Evolutionary conservation across 345 rosid species (phyloP).

Genomic region (Salix exigua): DNA sequence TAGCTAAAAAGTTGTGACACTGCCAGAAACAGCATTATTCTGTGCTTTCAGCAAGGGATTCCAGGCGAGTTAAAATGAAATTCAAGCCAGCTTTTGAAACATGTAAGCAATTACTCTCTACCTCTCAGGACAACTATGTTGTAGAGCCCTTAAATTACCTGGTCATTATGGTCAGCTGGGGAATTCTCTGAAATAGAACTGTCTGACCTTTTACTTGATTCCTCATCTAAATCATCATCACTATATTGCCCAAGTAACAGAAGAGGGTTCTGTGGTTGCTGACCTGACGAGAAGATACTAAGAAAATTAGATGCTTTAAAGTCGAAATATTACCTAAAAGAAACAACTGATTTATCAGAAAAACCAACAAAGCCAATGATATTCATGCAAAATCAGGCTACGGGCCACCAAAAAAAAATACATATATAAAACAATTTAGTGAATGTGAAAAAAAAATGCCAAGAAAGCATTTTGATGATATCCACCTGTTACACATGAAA

Average conservation of each 20-base stretch:
- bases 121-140: neutral
- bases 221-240: constrained; percentile 77
- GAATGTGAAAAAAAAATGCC: constrained; percentile 19
- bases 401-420: constrained; percentile 7
- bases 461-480: constrained; percentile 22
- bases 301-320: constrained; percentile 35
- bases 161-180: constrained; percentile 30
- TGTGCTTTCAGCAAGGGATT: neutral
- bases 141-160: constrained; percentile 42
- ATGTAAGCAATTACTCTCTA: neutral
- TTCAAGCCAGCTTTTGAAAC: neutral
- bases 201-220: constrained; percentile 26
- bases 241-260: constrained; percentile 88
- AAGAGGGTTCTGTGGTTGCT: constrained; percentile 67
- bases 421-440: constrained; percentile 3
- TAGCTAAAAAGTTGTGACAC: neutral
- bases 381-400: constrained; percentile 15
- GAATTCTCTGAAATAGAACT: constrained; percentile 33
- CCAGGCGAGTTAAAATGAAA: neutral
- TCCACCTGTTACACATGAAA: constrained; percentile 65
- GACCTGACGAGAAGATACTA: constrained; percentile 58
- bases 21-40: neutral
- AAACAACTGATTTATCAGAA: constrained; percentile 8
- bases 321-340: constrained; percentile 10
- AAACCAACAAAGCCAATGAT: constrained; percentile 19